Evolutionary conservation across 768 basidiomycete species (phyloP), one percentile per base, ranked within the genome.

Genomic region (Agrocybe pediades): DNA sequence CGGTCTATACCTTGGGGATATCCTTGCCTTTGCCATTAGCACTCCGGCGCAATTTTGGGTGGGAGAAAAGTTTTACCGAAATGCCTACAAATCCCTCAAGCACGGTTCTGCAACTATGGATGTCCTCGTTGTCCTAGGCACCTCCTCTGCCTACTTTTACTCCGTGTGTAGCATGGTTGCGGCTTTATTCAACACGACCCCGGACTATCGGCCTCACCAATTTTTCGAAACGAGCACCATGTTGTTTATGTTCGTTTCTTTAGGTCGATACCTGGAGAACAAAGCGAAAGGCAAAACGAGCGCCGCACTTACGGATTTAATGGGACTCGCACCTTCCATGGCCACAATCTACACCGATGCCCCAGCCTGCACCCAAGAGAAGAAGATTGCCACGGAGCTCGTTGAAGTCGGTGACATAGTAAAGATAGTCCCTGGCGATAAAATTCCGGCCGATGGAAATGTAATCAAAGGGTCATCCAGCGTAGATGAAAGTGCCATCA

Each of bases 161-260:
- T 98, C 96, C 0, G 55, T 94, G 21, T 71, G 83, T 55, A 71
- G 81, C 42, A 80, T 99, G 76, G 41, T 91, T 55, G 74, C 74
- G 46, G 88, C 92, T 6, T 67, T 78, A 3, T 79, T 87, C 70
- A 84, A 85, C 63, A 69, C 77, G 4, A 82, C 87, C 9, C 79
- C 87, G 0, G 79, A 79, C 40, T 92, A 80, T 66, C 87, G 83
- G 17, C 96, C 97, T 1, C 82, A 88, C 67, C 81, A 94, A 41
- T 98, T 98, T 73, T 98, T 98, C 74, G 97, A 99, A 73, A 98
- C 97, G 1, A 97, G 93, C 65, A 97, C 97, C 17, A 98, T 98
- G 97, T 77, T 99, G 56, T 88, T 99, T 80, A 91, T 88, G 75
- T 98, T 99, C 68, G 90, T 98, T 62, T 95, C 93, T 2, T 82